Base-by-base conservation (phyloP, 805 yeast species). In the Saccharomyces kudriavzevii region DNA sequence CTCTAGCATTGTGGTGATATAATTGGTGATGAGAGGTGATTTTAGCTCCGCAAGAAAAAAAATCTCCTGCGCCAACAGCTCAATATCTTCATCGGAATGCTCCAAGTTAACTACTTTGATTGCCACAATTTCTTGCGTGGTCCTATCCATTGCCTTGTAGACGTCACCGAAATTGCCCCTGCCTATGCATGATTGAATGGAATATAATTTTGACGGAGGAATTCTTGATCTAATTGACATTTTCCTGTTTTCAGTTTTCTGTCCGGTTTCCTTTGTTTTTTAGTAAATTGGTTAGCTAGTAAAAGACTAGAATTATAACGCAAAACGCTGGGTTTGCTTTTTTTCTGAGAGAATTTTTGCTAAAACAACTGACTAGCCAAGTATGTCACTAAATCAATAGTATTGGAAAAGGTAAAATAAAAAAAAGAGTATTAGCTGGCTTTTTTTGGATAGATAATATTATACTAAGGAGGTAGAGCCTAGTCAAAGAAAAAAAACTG, bases 81-180 rank as follows among this genome's bases (percentile, higher is more conserved):
- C 80, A 29, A 92, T 79, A 40, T 88, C 95, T 52, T 90, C 96
- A 29, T 80, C 83, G 2, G 87, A 75, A 31, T 83, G 83, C 55
- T 94, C 98, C 45, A 91, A 71, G 64, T 89, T 85, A 40, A 94
- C 79, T 27, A 88, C 84, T 68, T 92, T 92, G n/a, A 94, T 78
- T 3, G 99, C 99, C 28, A 89, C 91, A 2, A 77, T 63, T 24
- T 71, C 61, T 3, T 73, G 69, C 2, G 75, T 69, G 5, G 56
- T 57, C 17, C 66, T 65, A 25, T 75, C 75, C 8, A 55, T 56
- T 3, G 89, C 94, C 61, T 76, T 80, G 66, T 82, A 89, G 43
- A 89, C 96, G 64, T 87, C 92, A 14, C 96, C 96, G 73, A 89
- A 89, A 59, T 86, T 86, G 0, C 96, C 96, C 53, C 81, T 76